Evolutionary conservation across 1,284 basidiomycete genomes (phyloP), one percentile per base, ranked within the genome.

Genomic region (Pseudozyma pruni): DNA sequence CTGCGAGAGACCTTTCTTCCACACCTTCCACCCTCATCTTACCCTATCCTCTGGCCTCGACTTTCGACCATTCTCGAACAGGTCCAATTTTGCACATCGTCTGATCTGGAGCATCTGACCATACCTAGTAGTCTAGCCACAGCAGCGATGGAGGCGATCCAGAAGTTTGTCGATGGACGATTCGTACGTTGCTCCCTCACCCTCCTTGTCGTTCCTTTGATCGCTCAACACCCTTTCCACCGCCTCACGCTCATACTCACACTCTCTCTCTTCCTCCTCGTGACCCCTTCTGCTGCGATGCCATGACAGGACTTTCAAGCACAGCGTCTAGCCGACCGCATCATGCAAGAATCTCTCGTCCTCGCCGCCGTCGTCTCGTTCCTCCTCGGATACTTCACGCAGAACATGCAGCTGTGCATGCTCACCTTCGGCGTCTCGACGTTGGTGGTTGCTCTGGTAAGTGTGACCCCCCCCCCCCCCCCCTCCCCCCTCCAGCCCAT

Each of bases 351-450:
- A 43, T 43, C 38, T 8, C 52, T 70, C 13, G 52, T 60, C 2
- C n/a, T 39, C 10, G 46, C 44, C 9, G 67, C 67, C 0, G 20
- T 19, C 2, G 2, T 70, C 32, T 38, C 60, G 3, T 70, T 70
- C 38, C 22, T 63, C 2, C 34, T 59, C 0, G 70, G 70, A 8
- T 72, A 68, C 20, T 40, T 59, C 4, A 47, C 49, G 8, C 59
- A 68, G 35, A 56, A 59, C 49, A 37, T 72, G 29, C 52, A 72
- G 29, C 45, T 68, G 32, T 60, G 55, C 38, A 67, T 72, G 55
- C 16, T 67, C 17, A 46, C 58, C 8, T 68, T 59, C 23, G 52
- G 17, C 5, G 33, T 17, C 1, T 23, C 44, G 4, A 51, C 56
- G 14, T 8, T 68, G 4, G 9, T 58, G 16, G 48, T 66, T 17